A percentile compares a stretch with the other conserved stretches of the same genome.
phyloP scores from a whole-genome alignment of 2,329 filamentous ascomycete genomes.

The Fusarium liriodendri region DNA sequence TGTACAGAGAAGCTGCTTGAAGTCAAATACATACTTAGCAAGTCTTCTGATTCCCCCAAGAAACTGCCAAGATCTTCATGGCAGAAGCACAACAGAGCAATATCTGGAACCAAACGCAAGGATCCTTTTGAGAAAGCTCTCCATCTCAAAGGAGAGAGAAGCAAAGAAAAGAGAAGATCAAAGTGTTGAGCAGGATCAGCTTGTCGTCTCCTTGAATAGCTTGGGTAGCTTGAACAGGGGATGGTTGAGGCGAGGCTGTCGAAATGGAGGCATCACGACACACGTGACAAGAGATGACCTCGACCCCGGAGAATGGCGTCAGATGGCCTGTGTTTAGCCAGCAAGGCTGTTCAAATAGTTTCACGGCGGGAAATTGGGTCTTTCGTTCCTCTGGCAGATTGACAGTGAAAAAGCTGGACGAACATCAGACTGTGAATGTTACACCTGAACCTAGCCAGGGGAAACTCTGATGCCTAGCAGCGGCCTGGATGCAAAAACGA shows the following conservation, averaged over 20 bases:
- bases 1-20: neutral
- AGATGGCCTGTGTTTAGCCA: slow-evolving; percentile 18
- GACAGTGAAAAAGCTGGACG: neutral
- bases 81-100: neutral
- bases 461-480: slow-evolving; percentile 18
- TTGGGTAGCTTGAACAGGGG: neutral
- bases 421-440: neutral
- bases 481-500: slow-evolving; percentile 8
- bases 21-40: neutral
- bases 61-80: neutral
- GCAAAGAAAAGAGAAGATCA: neutral
- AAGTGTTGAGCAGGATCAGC: neutral
- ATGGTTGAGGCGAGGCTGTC: neutral
- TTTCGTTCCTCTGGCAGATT: neutral
- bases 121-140: neutral
- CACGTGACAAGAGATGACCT: neutral
- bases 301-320: slow-evolving; percentile 28
- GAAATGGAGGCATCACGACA: neutral
- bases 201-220: neutral
- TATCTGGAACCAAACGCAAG: neutral
- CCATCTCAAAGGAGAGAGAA: neutral
- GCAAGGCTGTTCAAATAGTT: slow-evolving; percentile 3
- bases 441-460: slow-evolving; percentile 7
- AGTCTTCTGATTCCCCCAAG: neutral
- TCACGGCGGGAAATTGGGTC: slow-evolving; percentile 12